A percentile compares a stretch with the other conserved stretches of the same genome.
Evolutionary conservation across 2,329 filamentous ascomycete species (phyloP).

Genomic region (Fusarium decemcellulare): DNA sequence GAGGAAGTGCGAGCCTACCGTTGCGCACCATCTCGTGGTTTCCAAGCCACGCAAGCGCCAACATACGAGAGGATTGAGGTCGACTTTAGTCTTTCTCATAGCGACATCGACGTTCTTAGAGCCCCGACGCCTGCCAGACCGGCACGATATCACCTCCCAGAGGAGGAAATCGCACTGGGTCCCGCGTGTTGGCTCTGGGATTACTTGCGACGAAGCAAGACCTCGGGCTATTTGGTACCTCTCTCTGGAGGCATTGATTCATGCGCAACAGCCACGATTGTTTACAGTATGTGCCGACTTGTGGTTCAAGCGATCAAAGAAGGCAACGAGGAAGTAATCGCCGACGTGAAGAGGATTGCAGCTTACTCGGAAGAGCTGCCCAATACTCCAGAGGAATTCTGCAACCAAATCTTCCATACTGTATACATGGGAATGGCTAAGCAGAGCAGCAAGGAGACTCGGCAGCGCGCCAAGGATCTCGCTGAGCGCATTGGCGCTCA

Average conservation of each 20-base stretch:
- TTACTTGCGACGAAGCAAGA: slow-evolving; percentile 31
- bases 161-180: slow-evolving; percentile 44
- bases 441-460: slow-evolving; percentile 76
- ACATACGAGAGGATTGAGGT: slow-evolving; percentile 41
- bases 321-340: slow-evolving; percentile 49
- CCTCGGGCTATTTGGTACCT: slow-evolving; percentile 25
- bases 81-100: slow-evolving; percentile 51
- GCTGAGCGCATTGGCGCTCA: slow-evolving; percentile 75
- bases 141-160: slow-evolving; percentile 36
- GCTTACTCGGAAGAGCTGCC: slow-evolving; percentile 55
- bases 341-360: slow-evolving; percentile 52
- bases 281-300: slow-evolving; percentile 68
- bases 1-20: slow-evolving; percentile 79
- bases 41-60: slow-evolving; percentile 65
- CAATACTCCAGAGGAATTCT: slow-evolving; percentile 69
- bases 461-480: slow-evolving; percentile 75
- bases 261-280: slow-evolving; percentile 36
- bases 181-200: slow-evolving; percentile 37
- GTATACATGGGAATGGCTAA: slow-evolving; percentile 76
- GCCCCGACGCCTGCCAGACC: slow-evolving; percentile 48
- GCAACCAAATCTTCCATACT: slow-evolving; percentile 54
- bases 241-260: slow-evolving; percentile 43
- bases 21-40: slow-evolving; percentile 66
- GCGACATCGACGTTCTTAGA: slow-evolving; percentile 45
- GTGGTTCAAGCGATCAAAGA: slow-evolving; percentile 51